Conservation (phyloP, 2,329 filamentous ascomycete genomes). For the Cytospora piceae region DNA sequence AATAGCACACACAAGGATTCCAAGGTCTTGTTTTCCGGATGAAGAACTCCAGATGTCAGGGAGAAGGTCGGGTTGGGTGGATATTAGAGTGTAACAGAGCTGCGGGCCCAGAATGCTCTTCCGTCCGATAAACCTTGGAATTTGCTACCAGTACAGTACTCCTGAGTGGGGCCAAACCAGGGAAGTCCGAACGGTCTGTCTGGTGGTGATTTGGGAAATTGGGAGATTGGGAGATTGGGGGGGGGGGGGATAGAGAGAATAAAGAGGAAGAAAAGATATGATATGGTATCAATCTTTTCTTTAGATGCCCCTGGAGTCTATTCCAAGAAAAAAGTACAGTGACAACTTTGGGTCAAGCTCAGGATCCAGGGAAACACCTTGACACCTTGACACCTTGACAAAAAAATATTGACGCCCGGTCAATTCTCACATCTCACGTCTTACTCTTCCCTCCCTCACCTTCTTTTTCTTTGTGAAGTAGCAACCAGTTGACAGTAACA, state of each 20-base stretch:
- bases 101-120: constrained; percentile 24
- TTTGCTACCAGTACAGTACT: constrained; percentile 6
- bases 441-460: neutral
- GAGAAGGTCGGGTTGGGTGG: constrained; percentile 5
- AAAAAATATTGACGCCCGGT: neutral
- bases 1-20: too few species aligned
- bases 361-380: neutral
- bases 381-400: too few species aligned
- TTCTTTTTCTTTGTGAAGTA: neutral
- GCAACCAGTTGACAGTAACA: neutral
- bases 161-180: constrained; percentile 15
- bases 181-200: neutral
- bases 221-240: neutral
- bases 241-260: neutral
- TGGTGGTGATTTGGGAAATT: neutral
- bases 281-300: neutral
- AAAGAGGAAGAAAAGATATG: neutral
- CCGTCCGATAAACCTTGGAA: constrained; percentile 23
- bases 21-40: neutral
- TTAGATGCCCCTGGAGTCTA: neutral
- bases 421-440: neutral
- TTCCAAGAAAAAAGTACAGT: neutral
- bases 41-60: neutral
- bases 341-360: neutral
- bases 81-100: constrained; percentile 16